phyloP scores from a whole-genome alignment of 305 asterid genomes.

The Withania somnifera region DNA sequence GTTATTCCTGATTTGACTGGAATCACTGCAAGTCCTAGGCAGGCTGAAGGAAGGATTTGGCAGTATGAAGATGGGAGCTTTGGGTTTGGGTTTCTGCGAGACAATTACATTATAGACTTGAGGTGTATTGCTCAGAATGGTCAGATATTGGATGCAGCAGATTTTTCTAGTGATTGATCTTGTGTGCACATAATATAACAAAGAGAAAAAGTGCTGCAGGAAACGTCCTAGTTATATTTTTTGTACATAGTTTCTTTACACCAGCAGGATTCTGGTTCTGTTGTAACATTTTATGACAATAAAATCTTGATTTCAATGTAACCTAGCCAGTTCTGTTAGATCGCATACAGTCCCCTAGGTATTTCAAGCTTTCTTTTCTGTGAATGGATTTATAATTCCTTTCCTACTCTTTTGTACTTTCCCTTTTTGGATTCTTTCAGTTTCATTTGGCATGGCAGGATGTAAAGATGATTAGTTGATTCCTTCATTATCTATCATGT shows the following conservation, averaged over 20 bases:
- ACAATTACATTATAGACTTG: conserved; percentile 46
- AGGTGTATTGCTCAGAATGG: conserved; percentile 53
- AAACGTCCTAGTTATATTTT: background rate
- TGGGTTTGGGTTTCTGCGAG: conserved; percentile 80
- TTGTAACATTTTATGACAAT: background rate
- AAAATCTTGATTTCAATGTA: background rate
- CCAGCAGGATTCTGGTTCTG: background rate
- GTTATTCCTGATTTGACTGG: conserved; percentile 57
- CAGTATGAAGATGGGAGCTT: conserved; percentile 56
- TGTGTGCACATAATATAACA: background rate
- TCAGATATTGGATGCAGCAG: conserved; percentile 40
- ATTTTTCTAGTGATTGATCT: conserved; percentile 19
- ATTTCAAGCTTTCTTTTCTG: background rate
- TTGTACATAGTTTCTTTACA: conserved; percentile 8
- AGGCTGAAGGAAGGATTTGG: conserved; percentile 85
- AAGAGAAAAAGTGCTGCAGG: background rate
- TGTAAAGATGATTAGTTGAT: background rate
- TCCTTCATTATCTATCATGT: background rate
- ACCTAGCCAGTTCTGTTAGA: too few relatives aligned
- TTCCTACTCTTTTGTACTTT: background rate
- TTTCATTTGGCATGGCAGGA: background rate
- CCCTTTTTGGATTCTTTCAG: background rate
- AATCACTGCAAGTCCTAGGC: conserved; percentile 31
- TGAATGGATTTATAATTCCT: background rate
- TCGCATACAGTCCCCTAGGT: too few relatives aligned